phyloP scores from a whole-genome alignment of 805 yeast species.

The Kluyveromyces siamensis region DNA sequence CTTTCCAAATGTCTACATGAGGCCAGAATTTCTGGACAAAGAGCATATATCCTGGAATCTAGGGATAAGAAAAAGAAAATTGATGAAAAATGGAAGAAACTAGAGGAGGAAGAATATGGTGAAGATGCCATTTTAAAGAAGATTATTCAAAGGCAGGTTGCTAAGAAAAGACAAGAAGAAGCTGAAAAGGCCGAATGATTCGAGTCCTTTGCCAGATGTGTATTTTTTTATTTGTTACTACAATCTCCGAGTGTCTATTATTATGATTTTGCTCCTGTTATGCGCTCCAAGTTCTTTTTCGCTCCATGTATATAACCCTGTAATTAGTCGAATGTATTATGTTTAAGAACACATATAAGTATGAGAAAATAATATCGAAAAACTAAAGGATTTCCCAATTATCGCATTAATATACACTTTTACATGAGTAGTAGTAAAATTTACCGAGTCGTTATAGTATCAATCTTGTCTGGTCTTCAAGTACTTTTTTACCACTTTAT shows the following conservation, averaged over 20 bases:
- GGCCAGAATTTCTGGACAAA: constrained; percentile 58
- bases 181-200: constrained; percentile 4
- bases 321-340: neutral
- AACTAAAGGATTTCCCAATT: neutral
- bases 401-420: constrained; percentile 3
- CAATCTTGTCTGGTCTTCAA: constrained; percentile 95
- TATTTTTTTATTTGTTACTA: no score
- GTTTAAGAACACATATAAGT: neutral
- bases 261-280: neutral
- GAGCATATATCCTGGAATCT: constrained; percentile 41
- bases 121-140: constrained; percentile 61
- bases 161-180: constrained; percentile 23
- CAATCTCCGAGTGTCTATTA: no score
- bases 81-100: constrained; percentile 48
- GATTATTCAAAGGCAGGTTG: constrained; percentile 47
- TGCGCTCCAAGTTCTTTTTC: neutral
- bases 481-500: constrained; percentile 77
- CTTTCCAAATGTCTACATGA: constrained; percentile 71
- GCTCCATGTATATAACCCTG: neutral
- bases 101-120: constrained; percentile 74
- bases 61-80: constrained; percentile 47
- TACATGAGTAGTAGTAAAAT: neutral
- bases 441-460: constrained; percentile 3
- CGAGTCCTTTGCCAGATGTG: neutral
- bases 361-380: neutral